Percentiles rank a stretch among this genome's conserved stretches.
phyloP scores from a whole-genome alignment of 2,329 filamentous ascomycete species.

The Botrytis deweyae region DNA sequence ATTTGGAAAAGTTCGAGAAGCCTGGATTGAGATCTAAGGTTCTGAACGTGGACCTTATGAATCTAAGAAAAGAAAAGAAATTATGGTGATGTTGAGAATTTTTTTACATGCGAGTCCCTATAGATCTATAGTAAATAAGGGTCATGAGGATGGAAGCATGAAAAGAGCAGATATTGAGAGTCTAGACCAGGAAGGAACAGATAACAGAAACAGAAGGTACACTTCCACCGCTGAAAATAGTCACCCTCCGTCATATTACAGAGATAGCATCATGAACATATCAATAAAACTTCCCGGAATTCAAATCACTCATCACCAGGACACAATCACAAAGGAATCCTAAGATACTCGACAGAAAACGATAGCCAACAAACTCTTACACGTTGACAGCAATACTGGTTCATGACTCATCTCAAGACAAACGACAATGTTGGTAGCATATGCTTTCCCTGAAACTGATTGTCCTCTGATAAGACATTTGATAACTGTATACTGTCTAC shows the following conservation, averaged over 20 bases:
- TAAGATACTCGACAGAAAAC: not conserved
- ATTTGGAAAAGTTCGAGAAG: not conserved
- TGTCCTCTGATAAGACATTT: not conserved
- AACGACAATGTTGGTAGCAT: not conserved
- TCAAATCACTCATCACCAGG: not conserved
- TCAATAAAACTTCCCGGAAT: not conserved
- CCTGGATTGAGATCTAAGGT: not conserved
- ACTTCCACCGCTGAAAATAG: not conserved
- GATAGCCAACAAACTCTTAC: slow-evolving; percentile 4
- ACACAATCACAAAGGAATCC: not conserved
- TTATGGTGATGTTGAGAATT: not conserved
- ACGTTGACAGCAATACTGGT: not conserved
- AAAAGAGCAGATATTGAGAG: not conserved
- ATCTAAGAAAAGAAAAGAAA: not conserved
- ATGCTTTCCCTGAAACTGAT: not conserved
- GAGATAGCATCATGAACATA: not conserved
- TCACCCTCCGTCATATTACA: not conserved
- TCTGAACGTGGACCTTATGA: not conserved
- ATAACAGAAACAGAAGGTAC: slow-evolving; percentile 22
- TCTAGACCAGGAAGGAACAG: not conserved
- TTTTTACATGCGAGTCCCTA: too few relatives aligned
- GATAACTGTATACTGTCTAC: not conserved
- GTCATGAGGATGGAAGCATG: not conserved
- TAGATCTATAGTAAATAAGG: not conserved
- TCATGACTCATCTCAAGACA: not conserved